phyloP scores from a whole-genome alignment of 257 asterid species.

The Ballota nigra region DNA sequence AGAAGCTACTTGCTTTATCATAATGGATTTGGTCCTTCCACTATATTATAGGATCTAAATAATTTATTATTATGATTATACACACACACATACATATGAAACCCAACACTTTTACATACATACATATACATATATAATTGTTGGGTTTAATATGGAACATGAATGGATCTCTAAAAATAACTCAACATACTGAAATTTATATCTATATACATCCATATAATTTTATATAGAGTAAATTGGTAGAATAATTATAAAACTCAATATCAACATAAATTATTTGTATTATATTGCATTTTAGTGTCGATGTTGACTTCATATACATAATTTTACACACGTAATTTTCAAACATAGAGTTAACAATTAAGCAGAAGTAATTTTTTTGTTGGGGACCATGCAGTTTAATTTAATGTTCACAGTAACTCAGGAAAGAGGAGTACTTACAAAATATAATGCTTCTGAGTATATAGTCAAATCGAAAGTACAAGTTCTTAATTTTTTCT shows the following conservation, averaged over 20 bases:
- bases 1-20: conserved; percentile 9
- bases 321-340: not conserved
- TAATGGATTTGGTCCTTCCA: conserved; percentile 13
- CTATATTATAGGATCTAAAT: not conserved
- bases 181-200: too few relatives aligned
- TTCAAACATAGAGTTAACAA: not conserved
- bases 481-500: not conserved
- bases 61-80: not conserved
- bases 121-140: too few relatives aligned
- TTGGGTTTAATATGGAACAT: not conserved
- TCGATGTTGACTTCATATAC: not conserved
- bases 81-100: not conserved
- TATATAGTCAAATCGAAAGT: not conserved
- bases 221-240: too few relatives aligned
- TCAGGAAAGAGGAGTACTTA: not conserved
- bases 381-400: not conserved
- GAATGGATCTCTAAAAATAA: not conserved
- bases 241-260: not conserved
- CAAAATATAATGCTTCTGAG: not conserved
- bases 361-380: not conserved
- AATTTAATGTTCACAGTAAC: not conserved
- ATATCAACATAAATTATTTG: not conserved
- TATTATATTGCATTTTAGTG: not conserved
- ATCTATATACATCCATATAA: too few relatives aligned
- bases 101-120: too few relatives aligned